A percentile compares a stretch with the other conserved stretches of the same genome.
phyloP scores from a whole-genome alignment of 2,329 filamentous ascomycete genomes.

The Colletotrichum magnum region DNA sequence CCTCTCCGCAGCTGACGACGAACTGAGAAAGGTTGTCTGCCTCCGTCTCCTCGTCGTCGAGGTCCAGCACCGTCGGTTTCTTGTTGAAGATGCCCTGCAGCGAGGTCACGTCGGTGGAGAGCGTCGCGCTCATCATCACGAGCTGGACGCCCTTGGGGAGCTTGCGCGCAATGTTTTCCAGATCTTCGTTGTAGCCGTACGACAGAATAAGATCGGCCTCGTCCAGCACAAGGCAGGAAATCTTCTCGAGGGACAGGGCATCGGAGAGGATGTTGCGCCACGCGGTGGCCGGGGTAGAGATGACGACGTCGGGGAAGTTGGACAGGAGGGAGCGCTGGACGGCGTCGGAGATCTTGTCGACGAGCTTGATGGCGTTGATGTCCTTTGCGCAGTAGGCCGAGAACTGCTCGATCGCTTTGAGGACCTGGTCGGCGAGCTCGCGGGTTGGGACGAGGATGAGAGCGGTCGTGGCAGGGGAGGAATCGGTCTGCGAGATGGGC shows the following conservation, averaged over 20 bases:
- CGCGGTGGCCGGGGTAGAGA: slow-evolving; percentile 90
- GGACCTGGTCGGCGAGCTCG: slow-evolving; percentile 93
- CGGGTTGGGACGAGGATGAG: slow-evolving; percentile 94
- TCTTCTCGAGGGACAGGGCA: slow-evolving; percentile 77
- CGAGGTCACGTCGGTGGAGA: slow-evolving; percentile 88
- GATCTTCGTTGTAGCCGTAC: slow-evolving; percentile 93
- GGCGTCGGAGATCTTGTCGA: slow-evolving; percentile 89
- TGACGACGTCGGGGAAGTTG: slow-evolving; percentile 88
- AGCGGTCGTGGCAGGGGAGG: slow-evolving; percentile 73
- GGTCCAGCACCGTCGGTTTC: slow-evolving; percentile 82
- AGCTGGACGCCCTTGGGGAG: slow-evolving; percentile 91
- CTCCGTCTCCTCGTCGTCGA: slow-evolving; percentile 86
- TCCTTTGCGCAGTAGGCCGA: slow-evolving; percentile 88
- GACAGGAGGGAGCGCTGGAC: slow-evolving; percentile 90
- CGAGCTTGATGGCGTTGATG: slow-evolving; percentile 86
- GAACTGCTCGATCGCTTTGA: slow-evolving; percentile 82
- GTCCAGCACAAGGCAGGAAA: slow-evolving; percentile 88
- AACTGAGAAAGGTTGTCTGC: slow-evolving; percentile 87
- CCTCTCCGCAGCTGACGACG: slow-evolving; percentile 91
- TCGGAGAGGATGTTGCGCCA: slow-evolving; percentile 82
- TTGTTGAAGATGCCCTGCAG: slow-evolving; percentile 89
- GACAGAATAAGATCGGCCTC: slow-evolving; percentile 95
- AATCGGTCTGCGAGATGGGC: slow-evolving; percentile 57
- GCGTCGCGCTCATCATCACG: slow-evolving; percentile 92
- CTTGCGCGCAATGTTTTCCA: slow-evolving; percentile 82